Evolutionary conservation across 2,329 filamentous ascomycete species (phyloP), one percentile per base, ranked within the genome.

Genomic region (Colletotrichum phormii): DNA sequence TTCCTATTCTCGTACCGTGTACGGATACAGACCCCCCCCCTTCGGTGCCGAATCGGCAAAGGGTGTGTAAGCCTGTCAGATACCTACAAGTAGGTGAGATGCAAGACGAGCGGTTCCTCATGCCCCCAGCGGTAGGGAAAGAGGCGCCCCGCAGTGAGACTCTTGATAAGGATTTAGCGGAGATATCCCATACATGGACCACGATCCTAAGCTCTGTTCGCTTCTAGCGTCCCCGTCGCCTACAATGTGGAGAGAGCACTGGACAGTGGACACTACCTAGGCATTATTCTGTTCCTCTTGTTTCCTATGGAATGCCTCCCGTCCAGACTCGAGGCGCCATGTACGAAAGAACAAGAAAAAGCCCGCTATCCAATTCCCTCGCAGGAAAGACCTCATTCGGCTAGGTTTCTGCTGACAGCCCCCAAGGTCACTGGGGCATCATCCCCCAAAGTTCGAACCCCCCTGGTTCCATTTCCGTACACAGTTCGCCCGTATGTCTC

Each of bases 91-190:
- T 12, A 59, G 18, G 29, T 37, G 29, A 59, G 37, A 42, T 13
- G 42, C 26, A 12, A 46, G 35, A 12, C 18, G 35, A 13, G 26
- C 9, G 46, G 55, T 18, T 42, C 37, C 37, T 42, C 26, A 29
- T 29, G 26, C 26, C 26, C 26, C 26, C 26, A 29, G 26, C 26
- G 26, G 26, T 29, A 29, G 4, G n/a, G 42, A 31, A 35, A 29
- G 5, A 8, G 18, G 37, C 24, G 54, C 8, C 31, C 55, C 42
- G 31, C 31, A 24, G n/a, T 42, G 33, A 29, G 22, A 60, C 37
- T 49, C 33, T 55, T 55, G 66, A 70, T 70, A 70, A 70, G 66
- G 70, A 72, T 60, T 60, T 42, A 60, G 65, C 69, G 69, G 69
- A 72, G 64, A 65, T 46, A 57, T 42, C 13, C 51, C 65, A 54